These are phyloP conservation scores for Aspergillus piperis DNA, from an alignment of 2,329 filamentous ascomycete species.

Conservation along the genomic window DNA sequence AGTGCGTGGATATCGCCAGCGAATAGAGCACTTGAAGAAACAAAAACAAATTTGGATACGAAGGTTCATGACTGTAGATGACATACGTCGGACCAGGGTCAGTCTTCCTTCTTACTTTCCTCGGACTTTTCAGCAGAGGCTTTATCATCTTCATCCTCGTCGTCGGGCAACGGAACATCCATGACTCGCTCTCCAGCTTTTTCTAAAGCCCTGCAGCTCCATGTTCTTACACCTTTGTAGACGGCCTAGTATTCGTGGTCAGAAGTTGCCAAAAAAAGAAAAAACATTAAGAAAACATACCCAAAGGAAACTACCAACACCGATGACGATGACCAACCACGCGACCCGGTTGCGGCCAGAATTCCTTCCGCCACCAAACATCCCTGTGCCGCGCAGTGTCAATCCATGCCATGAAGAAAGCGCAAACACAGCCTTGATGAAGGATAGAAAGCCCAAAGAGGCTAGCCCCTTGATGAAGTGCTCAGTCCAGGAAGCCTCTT, in stretches of 20 bases:
- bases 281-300: conserved; percentile 52
- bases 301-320: conserved; percentile 75
- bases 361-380: conserved; percentile 55
- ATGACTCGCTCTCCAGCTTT: conserved; percentile 76
- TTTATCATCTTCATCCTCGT: conserved; percentile 62
- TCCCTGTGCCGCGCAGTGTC: conserved; percentile 66
- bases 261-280: conserved; percentile 6
- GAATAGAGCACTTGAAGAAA: neutral
- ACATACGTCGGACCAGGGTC: conserved; percentile 7
- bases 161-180: conserved; percentile 63
- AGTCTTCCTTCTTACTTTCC: conserved; percentile 32
- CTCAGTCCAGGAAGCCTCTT: conserved; percentile 68
- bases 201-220: conserved; percentile 72
- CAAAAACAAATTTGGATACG: neutral
- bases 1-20: conserved; percentile 60
- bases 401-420: conserved; percentile 76
- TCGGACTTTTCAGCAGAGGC: conserved; percentile 18
- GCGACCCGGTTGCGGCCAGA: conserved; percentile 77
- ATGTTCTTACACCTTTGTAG: conserved; percentile 76
- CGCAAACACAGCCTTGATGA: conserved; percentile 75
- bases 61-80: neutral
- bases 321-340: conserved; percentile 76
- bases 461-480: conserved; percentile 90
- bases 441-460: conserved; percentile 83
- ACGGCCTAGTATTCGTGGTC: conserved; percentile 58